Evolutionary conservation across 805 yeast species (phyloP).

Genomic region (Barnettozyma siamensis): DNA sequence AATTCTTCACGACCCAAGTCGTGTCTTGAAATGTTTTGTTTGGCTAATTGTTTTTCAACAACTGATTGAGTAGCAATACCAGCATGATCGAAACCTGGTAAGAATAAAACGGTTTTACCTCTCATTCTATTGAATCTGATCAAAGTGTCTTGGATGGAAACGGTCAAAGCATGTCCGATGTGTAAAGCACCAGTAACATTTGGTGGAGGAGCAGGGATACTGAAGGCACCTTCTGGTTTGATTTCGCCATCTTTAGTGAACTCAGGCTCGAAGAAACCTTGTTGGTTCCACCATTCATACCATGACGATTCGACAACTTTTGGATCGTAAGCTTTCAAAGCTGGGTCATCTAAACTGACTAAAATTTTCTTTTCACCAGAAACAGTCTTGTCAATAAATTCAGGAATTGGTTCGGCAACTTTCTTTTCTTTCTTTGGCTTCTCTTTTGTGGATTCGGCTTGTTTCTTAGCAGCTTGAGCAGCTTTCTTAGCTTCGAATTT

Average conservation of each 20-base stretch:
- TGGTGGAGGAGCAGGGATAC: conserved; percentile 99
- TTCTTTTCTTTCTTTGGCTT: conserved; percentile 67
- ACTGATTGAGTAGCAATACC: conserved; percentile 99
- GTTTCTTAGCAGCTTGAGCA: conserved; percentile 28
- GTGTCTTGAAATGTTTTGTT: conserved; percentile 84
- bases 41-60: conserved; percentile 88
- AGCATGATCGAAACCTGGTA: conserved; percentile 98
- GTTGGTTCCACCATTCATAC: conserved; percentile 95
- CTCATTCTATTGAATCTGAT: conserved; percentile 95
- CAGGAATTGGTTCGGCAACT: conserved; percentile 73
- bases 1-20: conserved; percentile 93
- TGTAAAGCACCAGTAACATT: conserved; percentile 98
- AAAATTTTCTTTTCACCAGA: conserved; percentile 90
- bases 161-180: conserved; percentile 96
- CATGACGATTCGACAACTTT: conserved; percentile 91
- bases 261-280: conserved; percentile 86
- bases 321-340: conserved; percentile 92
- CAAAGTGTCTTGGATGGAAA: conserved; percentile 89
- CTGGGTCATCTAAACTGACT: conserved; percentile 83
- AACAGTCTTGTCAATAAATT: conserved; percentile 73
- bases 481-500: conserved; percentile 76
- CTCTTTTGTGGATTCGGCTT: conserved; percentile 31
- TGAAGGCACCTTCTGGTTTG: conserved; percentile 78
- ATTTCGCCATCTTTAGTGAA: conserved; percentile 65
- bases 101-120: conserved; percentile 86